phyloP scores from a whole-genome alignment of 805 yeast species.

The Cyberlindnera maritima region DNA sequence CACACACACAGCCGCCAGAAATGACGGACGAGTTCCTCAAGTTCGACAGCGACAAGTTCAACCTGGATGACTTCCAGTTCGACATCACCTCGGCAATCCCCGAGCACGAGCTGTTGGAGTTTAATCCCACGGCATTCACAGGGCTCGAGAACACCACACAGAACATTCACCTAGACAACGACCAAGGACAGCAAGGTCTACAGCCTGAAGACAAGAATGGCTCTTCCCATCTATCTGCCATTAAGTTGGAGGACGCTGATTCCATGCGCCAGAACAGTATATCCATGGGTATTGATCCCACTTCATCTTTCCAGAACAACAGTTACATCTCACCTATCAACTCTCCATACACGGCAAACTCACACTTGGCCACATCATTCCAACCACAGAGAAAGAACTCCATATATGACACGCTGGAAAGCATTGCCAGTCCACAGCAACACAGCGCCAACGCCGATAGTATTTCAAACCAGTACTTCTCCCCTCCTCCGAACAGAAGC shows the following conservation, averaged over 20 bases:
- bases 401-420: slow-evolving; percentile 25
- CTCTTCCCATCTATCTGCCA: neutral
- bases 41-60: slow-evolving; percentile 22
- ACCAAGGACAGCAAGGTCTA: too few species aligned
- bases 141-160: slow-evolving; percentile 7
- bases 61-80: slow-evolving; percentile 26
- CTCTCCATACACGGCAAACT: slow-evolving; percentile 22
- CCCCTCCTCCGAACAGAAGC: slow-evolving; percentile 22
- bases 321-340: slow-evolving; percentile 21
- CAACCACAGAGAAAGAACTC: slow-evolving; percentile 25
- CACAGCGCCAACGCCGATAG: slow-evolving; percentile 5
- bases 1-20: neutral
- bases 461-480: slow-evolving; percentile 23
- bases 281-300: slow-evolving; percentile 1
- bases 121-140: slow-evolving; percentile 16
- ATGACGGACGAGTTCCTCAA: slow-evolving; percentile 28
- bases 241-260: slow-evolving; percentile 2
- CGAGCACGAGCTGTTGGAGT: slow-evolving; percentile 28
- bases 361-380: slow-evolving; percentile 19
- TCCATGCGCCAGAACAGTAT: slow-evolving; percentile 6
- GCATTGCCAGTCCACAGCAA: slow-evolving; percentile 21
- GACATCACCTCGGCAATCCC: slow-evolving; percentile 28
- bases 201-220: too few species aligned
- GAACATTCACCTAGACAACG: neutral
- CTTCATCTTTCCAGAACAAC: slow-evolving; percentile 13